Conservation (phyloP, 345 rosid genomes). For the Eucalyptus erythrocorys region DNA sequence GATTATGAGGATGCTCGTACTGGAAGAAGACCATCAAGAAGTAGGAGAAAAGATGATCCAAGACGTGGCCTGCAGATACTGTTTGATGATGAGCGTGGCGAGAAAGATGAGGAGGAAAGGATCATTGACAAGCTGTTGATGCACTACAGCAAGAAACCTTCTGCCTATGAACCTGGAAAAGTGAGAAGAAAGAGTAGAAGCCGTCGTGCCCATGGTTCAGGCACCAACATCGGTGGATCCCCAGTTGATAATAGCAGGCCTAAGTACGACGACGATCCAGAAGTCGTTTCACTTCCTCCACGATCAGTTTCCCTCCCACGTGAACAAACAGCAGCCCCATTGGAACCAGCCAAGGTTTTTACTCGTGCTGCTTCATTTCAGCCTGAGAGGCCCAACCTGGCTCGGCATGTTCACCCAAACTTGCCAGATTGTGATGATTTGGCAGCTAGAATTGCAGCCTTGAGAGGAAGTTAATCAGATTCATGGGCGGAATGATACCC, state of each 20-base stretch:
- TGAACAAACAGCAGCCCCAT: slow-evolving; percentile 30
- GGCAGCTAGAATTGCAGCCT: slow-evolving; percentile 84
- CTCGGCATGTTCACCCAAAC: slow-evolving; percentile 91
- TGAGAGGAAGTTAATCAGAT: slow-evolving; percentile 45
- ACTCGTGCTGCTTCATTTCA: slow-evolving; percentile 72
- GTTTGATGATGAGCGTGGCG: slow-evolving; percentile 38
- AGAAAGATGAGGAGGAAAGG: slow-evolving; percentile 70
- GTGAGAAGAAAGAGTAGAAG: slow-evolving; percentile 43
- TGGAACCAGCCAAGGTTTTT: slow-evolving; percentile 29
- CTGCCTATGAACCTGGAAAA: slow-evolving; percentile 31
- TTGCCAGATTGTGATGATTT: slow-evolving; percentile 87
- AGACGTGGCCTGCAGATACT: slow-evolving; percentile 53
- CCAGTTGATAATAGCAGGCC: slow-evolving; percentile 2
- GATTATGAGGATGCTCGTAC: slow-evolving; percentile 17
- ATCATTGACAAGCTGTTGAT: slow-evolving; percentile 77
- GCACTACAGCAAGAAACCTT: slow-evolving; percentile 79
- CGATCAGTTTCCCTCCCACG: slow-evolving; percentile 66
- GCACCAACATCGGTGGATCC: slow-evolving; percentile 7
- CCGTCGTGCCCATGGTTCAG: slow-evolving; percentile 18
- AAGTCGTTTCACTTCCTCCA: slow-evolving; percentile 21
- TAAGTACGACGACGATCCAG: slow-evolving; percentile 15
- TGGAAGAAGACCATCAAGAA: slow-evolving; percentile 34
- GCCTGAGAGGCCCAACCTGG: slow-evolving; percentile 46
- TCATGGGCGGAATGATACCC: neutral
- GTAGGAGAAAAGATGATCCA: slow-evolving; percentile 58